Base-by-base conservation (phyloP, 2,329 filamentous ascomycete genomes). In the Fusarium newnesense region DNA sequence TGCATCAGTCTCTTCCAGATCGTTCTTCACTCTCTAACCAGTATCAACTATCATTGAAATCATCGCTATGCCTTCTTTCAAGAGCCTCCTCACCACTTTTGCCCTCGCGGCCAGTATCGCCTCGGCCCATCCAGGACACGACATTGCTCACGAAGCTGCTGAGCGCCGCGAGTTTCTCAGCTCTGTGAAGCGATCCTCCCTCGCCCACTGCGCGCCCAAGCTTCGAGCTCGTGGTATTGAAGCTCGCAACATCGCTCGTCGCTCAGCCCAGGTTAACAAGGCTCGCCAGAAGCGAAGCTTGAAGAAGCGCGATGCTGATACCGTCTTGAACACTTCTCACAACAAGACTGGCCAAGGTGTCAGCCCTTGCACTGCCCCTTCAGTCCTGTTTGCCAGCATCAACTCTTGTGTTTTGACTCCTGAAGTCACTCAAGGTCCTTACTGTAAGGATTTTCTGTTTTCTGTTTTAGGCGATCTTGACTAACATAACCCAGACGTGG, bases 371-470 rank as follows among this genome's bases (percentile, higher is more conserved):
- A 81, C 81, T 4, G 73, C 77, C 15, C 71, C 80, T 11, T 73
- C 75, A 52, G 78, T 72, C 65, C 77, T 85, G 13, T 86, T 86
- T 67, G 77, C 81, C 6, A 79, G 80, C 28, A 81, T 82, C 56
- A 80, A 79, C 34, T 82, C 84, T 21, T 89, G 87, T 60, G 80
- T 87, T 16, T 79, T 88, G 32, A 84, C 82, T 7, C 85, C 86
- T 0, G 87, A 88, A 72, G 84, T 85, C 16, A 88, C 85, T 7
- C 81, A 87, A 74, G 87, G 87, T 4, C 87, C 87, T 72, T 76
- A 84, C 80, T 75, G 85, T 81, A 76, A 52, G 56, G n/a, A 37
- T 11, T 11, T 3, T 5, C 9, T 5, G 13, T 16, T 12, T 1
- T 1, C 9, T 44, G 12, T 6, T 36, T 24, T 9, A 8, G 24